Percentiles rank a stretch among this genome's conserved stretches.
Evolutionary conservation across 176 grass and related monocot genomes (phyloP).

Genomic region (Microstegium vimineum): DNA sequence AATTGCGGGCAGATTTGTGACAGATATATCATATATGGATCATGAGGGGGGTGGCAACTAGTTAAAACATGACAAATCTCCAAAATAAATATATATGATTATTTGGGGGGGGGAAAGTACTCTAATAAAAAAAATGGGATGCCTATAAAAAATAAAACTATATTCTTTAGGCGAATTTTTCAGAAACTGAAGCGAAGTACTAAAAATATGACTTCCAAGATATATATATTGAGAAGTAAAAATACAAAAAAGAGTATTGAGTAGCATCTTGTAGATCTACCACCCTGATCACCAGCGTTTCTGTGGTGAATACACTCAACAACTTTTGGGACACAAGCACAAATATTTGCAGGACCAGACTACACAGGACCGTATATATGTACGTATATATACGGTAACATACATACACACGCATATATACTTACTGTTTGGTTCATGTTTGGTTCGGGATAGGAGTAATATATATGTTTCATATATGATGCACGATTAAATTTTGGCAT

Average conservation of each 20-base stretch:
- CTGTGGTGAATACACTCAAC: not conserved
- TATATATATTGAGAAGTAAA: not conserved
- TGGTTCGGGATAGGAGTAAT: too few species aligned
- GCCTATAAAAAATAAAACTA: too few species aligned
- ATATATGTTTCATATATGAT: slow-evolving; percentile 1
- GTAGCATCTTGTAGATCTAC: not conserved
- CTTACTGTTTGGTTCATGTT: too few species aligned
- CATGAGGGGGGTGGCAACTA: not conserved
- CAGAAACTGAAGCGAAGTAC: not conserved
- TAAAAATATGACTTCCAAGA: not conserved
- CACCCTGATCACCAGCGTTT: not conserved
- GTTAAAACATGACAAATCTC: not conserved
- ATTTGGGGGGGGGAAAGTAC: not conserved
- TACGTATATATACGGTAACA: too few species aligned
- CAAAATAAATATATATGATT: not conserved
- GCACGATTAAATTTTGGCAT: slow-evolving; percentile 13
- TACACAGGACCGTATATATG: too few species aligned
- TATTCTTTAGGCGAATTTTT: not conserved
- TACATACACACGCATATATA: too few species aligned
- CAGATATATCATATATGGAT: slow-evolving; percentile 18
- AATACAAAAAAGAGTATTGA: too few species aligned
- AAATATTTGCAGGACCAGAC: slow-evolving; percentile 26
- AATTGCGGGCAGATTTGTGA: slow-evolving; percentile 6
- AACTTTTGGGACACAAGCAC: not conserved
- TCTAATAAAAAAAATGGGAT: not conserved